Conservation (phyloP, 441 rosid genomes). For the Gossypium armourianum region DNA sequence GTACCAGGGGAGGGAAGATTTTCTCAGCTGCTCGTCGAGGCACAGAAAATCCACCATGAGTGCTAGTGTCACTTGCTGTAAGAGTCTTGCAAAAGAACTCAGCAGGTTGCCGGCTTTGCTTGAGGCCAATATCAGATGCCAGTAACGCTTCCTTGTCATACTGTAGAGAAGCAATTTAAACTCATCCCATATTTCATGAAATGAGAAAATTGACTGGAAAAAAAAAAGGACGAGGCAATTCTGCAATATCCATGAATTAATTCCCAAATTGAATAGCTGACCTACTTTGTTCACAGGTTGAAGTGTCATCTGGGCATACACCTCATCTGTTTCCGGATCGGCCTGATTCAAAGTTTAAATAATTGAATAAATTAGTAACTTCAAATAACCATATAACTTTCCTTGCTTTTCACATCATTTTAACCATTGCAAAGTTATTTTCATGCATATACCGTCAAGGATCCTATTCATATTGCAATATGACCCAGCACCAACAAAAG, state of each 20-base stretch:
- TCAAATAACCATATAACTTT: neutral
- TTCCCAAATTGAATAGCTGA: conserved; percentile 28
- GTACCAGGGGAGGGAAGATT: conserved; percentile 77
- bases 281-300: conserved; percentile 80
- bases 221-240: neutral
- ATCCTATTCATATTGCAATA: neutral
- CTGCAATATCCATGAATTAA: neutral
- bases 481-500: neutral
- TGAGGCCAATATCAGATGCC: conserved; percentile 71
- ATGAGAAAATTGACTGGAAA: neutral
- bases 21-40: conserved; percentile 93
- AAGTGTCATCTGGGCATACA: conserved; percentile 95
- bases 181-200: conserved; percentile 5
- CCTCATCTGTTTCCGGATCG: conserved; percentile 83
- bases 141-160: conserved; percentile 72
- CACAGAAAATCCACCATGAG: conserved; percentile 92
- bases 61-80: conserved; percentile 93
- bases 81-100: conserved; percentile 94
- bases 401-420: neutral
- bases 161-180: conserved; percentile 28
- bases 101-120: conserved; percentile 61
- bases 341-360: conserved; percentile 44
- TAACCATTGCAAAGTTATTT: neutral
- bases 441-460: neutral
- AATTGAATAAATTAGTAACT: conserved; percentile 2